Evolutionary conservation across 2,329 filamentous ascomycete genomes (phyloP), one percentile per base, ranked within the genome.

Genomic region (Calonectria ilicicola): DNA sequence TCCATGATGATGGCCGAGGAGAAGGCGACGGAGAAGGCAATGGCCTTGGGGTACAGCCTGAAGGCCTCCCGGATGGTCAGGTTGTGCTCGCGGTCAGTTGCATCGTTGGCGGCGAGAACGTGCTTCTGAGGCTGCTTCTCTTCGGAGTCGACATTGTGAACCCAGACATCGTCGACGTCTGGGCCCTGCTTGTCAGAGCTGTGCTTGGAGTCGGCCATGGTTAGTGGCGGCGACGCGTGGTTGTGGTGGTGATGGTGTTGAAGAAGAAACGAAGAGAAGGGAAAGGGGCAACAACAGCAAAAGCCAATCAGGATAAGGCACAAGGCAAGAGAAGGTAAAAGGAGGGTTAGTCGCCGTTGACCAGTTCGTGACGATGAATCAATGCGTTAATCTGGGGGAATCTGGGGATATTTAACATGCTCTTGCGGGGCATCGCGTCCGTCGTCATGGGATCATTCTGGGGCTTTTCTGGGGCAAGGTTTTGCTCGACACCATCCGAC

Each of bases 1-100:
- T 84, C 83, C 83, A 84, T 86, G 65, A 86, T 83, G 35, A 86
- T 81, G 56, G 83, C 84, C 21, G 82, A 83, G 1, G 85, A 86
- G 3, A 86, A 81, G 27, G 86, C 74, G 72, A 86, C 79, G 1
- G 85, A 86, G 82, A 85, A 86, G 67, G 75, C 81, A 38, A 86
- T 82, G 51, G 85, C 85, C 74, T 85, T 85, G 26, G 84, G 84
- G 63, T 86, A 86, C 1, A 85, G 77, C 51, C 80, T 81, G 68
- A 86, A 75, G 8, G 84, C 81, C 65, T 85, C 77, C 23, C 78
- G 74, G 42, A 86, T 80, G 17, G 78, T 82, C 79, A 86, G 83
- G 42, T 69, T 76, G 51, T 83, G 83, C 76, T 86, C 84, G 62
- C 80, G 79, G n/a, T 82, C 80, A n/a, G 83, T 84, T 4, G 86